These are phyloP conservation scores for Fraxinus floribunda DNA, from an alignment of 305 asterid species.

Conservation along the genomic window DNA sequence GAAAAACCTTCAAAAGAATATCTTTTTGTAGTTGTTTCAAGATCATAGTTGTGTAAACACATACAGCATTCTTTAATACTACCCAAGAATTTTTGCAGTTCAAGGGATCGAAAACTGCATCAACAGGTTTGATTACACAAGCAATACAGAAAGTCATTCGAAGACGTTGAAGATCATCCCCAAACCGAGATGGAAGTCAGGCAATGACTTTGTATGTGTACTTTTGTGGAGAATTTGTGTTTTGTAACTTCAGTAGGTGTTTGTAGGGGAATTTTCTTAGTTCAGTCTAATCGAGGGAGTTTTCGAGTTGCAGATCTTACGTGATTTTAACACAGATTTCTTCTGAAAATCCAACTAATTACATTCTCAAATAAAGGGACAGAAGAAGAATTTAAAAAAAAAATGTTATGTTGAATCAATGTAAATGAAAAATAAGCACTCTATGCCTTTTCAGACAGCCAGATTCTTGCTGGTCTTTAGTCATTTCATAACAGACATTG, in stretches of 20 bases:
- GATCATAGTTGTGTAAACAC: background rate
- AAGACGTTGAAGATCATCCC: constrained; percentile 39
- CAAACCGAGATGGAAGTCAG: background rate
- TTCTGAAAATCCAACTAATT: background rate
- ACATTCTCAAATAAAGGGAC: background rate
- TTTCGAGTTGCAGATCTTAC: background rate
- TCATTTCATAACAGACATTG: background rate
- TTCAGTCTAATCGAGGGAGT: constrained; percentile 1
- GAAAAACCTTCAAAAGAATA: background rate
- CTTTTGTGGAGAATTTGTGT: constrained; percentile 24
- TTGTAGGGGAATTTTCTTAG: constrained; percentile 3
- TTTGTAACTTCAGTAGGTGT: background rate
- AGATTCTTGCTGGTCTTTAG: background rate
- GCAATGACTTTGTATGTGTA: constrained; percentile 18
- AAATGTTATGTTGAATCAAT: background rate
- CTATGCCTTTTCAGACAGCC: background rate
- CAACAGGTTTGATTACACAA: constrained; percentile 53
- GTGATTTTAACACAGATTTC: background rate
- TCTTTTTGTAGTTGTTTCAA: background rate
- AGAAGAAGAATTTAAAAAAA: background rate
- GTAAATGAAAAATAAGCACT: background rate
- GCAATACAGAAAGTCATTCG: constrained; percentile 49
- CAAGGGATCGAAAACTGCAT: constrained; percentile 55
- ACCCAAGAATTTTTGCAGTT: constrained; percentile 30
- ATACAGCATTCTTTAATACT: background rate